Percentiles rank a stretch among this genome's conserved stretches.
These are phyloP conservation scores for Annona squamosa DNA, from an alignment of 164 flowering plant species.

Conservation along the genomic window DNA sequence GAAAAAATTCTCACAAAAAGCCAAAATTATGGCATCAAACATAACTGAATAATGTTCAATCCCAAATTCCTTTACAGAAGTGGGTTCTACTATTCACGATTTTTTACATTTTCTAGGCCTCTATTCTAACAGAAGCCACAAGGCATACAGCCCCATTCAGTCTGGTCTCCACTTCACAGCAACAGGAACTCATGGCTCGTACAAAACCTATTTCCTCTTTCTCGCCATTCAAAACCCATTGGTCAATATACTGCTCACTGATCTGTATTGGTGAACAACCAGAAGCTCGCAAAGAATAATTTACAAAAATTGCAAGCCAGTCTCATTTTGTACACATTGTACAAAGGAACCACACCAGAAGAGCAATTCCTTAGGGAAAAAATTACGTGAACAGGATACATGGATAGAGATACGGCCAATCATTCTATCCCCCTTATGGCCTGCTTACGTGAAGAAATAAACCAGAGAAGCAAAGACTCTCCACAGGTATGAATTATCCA, in stretches of 20 bases:
- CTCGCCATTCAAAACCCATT: not conserved
- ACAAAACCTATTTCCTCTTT: not conserved
- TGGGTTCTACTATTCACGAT: not conserved
- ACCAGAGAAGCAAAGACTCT: slow-evolving; percentile 18
- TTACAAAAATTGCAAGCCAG: slow-evolving; percentile 24
- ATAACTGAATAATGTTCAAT: not conserved
- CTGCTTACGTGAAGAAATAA: slow-evolving; percentile 13
- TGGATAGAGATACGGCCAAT: not conserved
- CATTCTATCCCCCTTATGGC: not conserved
- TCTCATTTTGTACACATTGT: slow-evolving; percentile 36
- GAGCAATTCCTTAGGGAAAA: slow-evolving; percentile 4
- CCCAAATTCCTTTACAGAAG: not conserved
- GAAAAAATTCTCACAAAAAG: not conserved
- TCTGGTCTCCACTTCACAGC: not conserved
- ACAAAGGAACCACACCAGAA: slow-evolving; percentile 20
- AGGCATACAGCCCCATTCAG: not conserved
- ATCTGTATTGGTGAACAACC: slow-evolving; percentile 11
- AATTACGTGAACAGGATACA: not conserved
- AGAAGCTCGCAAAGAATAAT: slow-evolving; percentile 24
- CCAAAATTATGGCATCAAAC: slow-evolving; percentile 1
- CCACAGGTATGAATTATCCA: slow-evolving; percentile 16
- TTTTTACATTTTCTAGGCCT: not conserved
- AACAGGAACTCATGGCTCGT: not conserved
- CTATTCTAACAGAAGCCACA: not conserved
- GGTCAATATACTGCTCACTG: slow-evolving; percentile 8